Percentiles rank a stretch among this genome's conserved stretches.
Conservation (phyloP, 2,329 filamentous ascomycete species). For the Plenodomus biglobosus region DNA sequence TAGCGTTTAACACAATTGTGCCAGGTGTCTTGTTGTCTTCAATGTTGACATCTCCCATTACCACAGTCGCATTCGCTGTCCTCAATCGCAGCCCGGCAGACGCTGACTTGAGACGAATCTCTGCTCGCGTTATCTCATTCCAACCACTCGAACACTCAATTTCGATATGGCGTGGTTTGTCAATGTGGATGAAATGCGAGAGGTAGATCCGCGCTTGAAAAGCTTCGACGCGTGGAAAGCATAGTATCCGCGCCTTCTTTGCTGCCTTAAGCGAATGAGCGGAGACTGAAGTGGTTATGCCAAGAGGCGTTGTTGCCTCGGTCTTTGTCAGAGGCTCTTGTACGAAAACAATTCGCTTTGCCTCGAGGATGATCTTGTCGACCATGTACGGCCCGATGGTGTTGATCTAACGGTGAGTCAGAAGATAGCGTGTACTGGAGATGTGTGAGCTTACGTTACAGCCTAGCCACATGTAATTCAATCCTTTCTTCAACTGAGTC, state of each 20-base stretch:
- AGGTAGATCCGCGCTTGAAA: conserved; percentile 69
- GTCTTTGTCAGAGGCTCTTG: conserved; percentile 63
- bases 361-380: conserved; percentile 67
- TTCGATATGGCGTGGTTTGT: conserved; percentile 75
- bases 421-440: conserved; percentile 2
- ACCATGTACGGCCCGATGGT: conserved; percentile 75
- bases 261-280: conserved; percentile 36
- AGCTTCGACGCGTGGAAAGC: conserved; percentile 70
- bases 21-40: conserved; percentile 50
- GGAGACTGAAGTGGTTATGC: conserved; percentile 50
- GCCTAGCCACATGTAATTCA: conserved; percentile 55
- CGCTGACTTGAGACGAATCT: conserved; percentile 58
- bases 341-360: conserved; percentile 65
- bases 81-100: conserved; percentile 62
- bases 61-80: conserved; percentile 52
- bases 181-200: conserved; percentile 73
- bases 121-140: conserved; percentile 61
- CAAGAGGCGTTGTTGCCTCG: conserved; percentile 50
- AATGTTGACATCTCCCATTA: conserved; percentile 48
- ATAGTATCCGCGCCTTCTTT: conserved; percentile 61
- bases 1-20: conserved; percentile 48
- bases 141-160: conserved; percentile 72
- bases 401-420: conserved; percentile 54
- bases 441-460: conserved; percentile 40
- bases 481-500: conserved; percentile 58